phyloP scores from a whole-genome alignment of 352 stramenopile genomes.

The Ophiocytium majus region DNA sequence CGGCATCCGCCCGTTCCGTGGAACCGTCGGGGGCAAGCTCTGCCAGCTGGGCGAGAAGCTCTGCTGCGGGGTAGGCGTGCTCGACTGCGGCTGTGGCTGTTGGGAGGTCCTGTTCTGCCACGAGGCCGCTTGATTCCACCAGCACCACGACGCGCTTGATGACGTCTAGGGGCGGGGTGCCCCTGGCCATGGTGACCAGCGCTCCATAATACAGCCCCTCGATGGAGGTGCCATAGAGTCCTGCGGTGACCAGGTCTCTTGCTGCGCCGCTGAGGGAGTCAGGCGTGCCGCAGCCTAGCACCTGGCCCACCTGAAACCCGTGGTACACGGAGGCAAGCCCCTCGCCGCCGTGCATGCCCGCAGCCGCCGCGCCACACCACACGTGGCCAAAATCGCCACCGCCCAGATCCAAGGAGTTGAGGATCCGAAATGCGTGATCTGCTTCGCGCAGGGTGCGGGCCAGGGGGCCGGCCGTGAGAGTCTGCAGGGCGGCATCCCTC shows the following conservation, averaged over 20 bases:
- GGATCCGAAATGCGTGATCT: neutral
- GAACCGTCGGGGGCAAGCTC: neutral
- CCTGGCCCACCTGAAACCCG: neutral
- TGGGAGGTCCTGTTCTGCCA: neutral
- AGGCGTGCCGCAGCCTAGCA: neutral
- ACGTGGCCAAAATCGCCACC: neutral
- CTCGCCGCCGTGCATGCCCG: neutral
- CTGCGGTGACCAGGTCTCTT: slow-evolving; percentile 1
- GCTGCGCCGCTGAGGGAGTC: neutral
- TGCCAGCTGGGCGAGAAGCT: neutral
- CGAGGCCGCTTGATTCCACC: slow-evolving; percentile 7
- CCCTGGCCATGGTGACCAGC: neutral
- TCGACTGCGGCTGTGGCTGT: neutral
- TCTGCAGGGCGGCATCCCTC: neutral
- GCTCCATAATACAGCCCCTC: slow-evolving; percentile 9
- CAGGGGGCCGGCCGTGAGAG: neutral
- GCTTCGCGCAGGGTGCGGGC: neutral
- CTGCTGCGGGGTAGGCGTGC: slow-evolving; percentile 7
- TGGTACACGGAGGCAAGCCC: neutral
- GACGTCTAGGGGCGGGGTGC: neutral
- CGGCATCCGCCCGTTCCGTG: neutral
- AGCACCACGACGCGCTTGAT: neutral
- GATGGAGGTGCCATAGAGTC: neutral
- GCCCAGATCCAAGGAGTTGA: neutral
- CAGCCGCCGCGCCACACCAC: neutral